Conservation (phyloP, 805 yeast species). For the Allodekkera sacchari region DNA sequence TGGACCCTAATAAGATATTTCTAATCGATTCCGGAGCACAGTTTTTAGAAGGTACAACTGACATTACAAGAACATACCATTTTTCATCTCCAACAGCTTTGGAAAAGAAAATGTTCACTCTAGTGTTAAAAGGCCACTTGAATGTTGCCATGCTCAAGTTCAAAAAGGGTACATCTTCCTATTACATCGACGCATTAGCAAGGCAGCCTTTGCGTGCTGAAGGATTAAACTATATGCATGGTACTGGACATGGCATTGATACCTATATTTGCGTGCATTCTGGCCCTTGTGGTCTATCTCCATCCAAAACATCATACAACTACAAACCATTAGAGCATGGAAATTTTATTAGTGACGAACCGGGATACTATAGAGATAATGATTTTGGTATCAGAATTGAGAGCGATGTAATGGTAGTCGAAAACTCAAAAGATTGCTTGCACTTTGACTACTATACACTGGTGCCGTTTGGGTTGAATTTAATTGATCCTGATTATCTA, state of each 20-base stretch:
- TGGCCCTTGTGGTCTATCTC: slow-evolving; percentile 81
- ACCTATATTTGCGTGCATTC: slow-evolving; percentile 88
- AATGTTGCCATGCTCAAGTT: slow-evolving; percentile 76
- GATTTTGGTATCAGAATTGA: slow-evolving; percentile 86
- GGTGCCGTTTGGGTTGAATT: slow-evolving; percentile 73
- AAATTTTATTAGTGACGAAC: slow-evolving; percentile 81
- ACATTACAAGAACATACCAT: slow-evolving; percentile 83
- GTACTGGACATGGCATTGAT: slow-evolving; percentile 98
- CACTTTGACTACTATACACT: slow-evolving; percentile 78
- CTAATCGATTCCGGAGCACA: slow-evolving; percentile 90
- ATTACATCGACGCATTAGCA: slow-evolving; percentile 71
- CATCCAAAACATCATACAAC: slow-evolving; percentile 23
- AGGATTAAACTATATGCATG: slow-evolving; percentile 86
- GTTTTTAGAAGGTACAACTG: slow-evolving; percentile 90
- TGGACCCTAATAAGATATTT: slow-evolving; percentile 63
- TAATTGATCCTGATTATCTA: slow-evolving; percentile 57
- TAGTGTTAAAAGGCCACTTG: slow-evolving; percentile 87
- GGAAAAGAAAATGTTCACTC: slow-evolving; percentile 61
- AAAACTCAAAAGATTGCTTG: slow-evolving; percentile 22
- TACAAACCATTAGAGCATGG: slow-evolving; percentile 54
- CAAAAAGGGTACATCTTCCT: slow-evolving; percentile 70
- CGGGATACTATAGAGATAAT: slow-evolving; percentile 90
- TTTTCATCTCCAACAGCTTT: slow-evolving; percentile 50
- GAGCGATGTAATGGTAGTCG: slow-evolving; percentile 61
- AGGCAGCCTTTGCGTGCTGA: slow-evolving; percentile 73